Evolutionary conservation across 805 yeast genomes (phyloP), one percentile per base, ranked within the genome.

Genomic region (Torulaspora delbrueckii): DNA sequence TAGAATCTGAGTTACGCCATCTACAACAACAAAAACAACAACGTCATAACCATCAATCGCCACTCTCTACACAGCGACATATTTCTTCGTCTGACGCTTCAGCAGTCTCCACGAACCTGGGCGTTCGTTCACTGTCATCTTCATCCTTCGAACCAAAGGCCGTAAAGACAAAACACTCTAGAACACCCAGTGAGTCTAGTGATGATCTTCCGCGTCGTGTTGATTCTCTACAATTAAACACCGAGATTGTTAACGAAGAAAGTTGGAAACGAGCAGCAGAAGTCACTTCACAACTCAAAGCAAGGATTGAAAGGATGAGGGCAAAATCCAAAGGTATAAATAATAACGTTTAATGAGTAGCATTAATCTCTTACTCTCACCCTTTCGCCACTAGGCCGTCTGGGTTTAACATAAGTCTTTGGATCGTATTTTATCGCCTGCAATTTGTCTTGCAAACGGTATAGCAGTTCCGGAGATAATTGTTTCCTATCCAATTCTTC

Each of bases 241-340:
- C 44, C 22, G 55, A 53, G 32, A 45, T 58, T 34, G 72, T 73
- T 37, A 85, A 78, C 47, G 89, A 82, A 48, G 79, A 74, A 43
- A 81, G 85, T 54, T 89, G 96, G 96, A 79, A 76, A 54, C 77
- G 91, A 40, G 96, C 96, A 0, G 90, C 93, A 0, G 95, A 86
- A 55, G 95, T 88, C 9, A 89, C 96, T 0, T 77, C 81, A 3
- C 91, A 85, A 63, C 75, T 89, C 58, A 86, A 84, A 62, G 95
- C 89, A 0, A 71, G 96, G 56, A 89, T 89, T 37, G 95, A 86
- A 65, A 82, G 84, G 64, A 88, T 89, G 96, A 85, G 85, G 60
- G 86, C 86, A 9, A 73, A 83, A 40, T 63, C 70, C 3, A 58
- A 68, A 46, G 60, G 57, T 8, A 45, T 48, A 35, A 30, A 36